phyloP scores from a whole-genome alignment of 1,284 basidiomycete species.

The Gomphus bonarii region DNA sequence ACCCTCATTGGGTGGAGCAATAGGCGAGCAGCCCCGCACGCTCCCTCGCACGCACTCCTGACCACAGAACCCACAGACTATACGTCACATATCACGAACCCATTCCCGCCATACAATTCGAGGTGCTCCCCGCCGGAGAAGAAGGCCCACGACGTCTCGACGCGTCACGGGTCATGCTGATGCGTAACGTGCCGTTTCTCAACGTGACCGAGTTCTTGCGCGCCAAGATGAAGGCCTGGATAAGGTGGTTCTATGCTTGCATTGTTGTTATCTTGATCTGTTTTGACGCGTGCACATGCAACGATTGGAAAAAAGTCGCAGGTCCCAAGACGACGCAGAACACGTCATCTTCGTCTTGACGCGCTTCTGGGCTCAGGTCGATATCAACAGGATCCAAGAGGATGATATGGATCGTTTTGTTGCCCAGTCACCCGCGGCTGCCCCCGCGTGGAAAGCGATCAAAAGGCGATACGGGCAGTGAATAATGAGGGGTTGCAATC shows the following conservation, averaged over 20 bases:
- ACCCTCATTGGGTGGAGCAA: slow-evolving; percentile 45
- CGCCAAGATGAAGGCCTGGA: slow-evolving; percentile 69
- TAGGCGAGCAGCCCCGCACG: slow-evolving; percentile 25
- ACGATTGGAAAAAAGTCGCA: slow-evolving; percentile 33
- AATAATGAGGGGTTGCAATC: background rate
- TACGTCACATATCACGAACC: slow-evolving; percentile 18
- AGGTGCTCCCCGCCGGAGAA: slow-evolving; percentile 71
- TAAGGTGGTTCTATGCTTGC: slow-evolving; percentile 39
- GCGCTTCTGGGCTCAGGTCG: slow-evolving; percentile 65
- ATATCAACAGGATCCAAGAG: slow-evolving; percentile 72
- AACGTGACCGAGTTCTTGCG: slow-evolving; percentile 70
- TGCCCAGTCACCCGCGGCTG: slow-evolving; percentile 38
- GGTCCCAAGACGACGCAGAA: slow-evolving; percentile 55
- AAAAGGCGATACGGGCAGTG: slow-evolving; percentile 45
- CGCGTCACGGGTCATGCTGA: slow-evolving; percentile 46
- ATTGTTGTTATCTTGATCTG: slow-evolving; percentile 12
- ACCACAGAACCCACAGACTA: slow-evolving; percentile 9
- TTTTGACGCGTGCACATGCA: slow-evolving; percentile 7
- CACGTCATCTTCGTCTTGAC: slow-evolving; percentile 59
- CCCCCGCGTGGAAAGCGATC: slow-evolving; percentile 57
- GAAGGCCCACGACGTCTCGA: slow-evolving; percentile 66
- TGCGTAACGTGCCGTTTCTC: slow-evolving; percentile 63
- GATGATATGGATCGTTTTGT: slow-evolving; percentile 71
- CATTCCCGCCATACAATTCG: slow-evolving; percentile 41
- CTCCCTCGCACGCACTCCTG: background rate